phyloP scores from a whole-genome alignment of 306 rosid species.

The Leucaena leucocephala region DNA sequence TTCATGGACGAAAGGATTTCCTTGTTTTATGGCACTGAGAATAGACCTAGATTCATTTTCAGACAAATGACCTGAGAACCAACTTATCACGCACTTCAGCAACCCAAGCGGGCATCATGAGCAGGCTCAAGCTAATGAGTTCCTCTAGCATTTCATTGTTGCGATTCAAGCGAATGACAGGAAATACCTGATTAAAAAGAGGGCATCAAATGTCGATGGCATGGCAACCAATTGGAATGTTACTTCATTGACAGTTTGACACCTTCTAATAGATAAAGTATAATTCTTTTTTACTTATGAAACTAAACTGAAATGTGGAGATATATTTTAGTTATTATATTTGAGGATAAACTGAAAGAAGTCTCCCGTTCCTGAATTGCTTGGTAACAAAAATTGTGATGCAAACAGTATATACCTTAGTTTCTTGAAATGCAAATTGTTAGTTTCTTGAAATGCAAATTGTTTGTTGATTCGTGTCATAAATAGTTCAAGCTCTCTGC shows the following conservation, averaged over 20 bases:
- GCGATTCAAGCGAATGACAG: slow-evolving; percentile 60
- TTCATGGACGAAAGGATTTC: slow-evolving; percentile 45
- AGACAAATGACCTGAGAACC: slow-evolving; percentile 86
- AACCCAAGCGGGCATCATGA: slow-evolving; percentile 94
- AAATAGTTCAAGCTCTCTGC: slow-evolving; percentile 64
- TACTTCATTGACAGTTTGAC: slow-evolving; percentile 10
- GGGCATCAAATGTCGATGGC: slow-evolving; percentile 38
- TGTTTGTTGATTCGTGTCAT: slow-evolving; percentile 60
- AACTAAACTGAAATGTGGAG: not conserved
- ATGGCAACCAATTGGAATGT: slow-evolving; percentile 23
- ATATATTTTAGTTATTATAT: slow-evolving; percentile 25
- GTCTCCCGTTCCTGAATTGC: slow-evolving; percentile 15
- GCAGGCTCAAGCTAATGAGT: slow-evolving; percentile 73
- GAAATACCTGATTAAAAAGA: slow-evolving; percentile 69
- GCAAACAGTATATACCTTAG: slow-evolving; percentile 55
- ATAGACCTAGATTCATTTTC: slow-evolving; percentile 66
- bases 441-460: slow-evolving; percentile 68
- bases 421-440: slow-evolving; percentile 72
- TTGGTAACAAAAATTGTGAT: slow-evolving; percentile 13
- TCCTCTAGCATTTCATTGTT: slow-evolving; percentile 62
- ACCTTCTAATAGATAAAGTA: slow-evolving; percentile 22
- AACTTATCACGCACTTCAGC: slow-evolving; percentile 69
- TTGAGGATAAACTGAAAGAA: slow-evolving; percentile 29
- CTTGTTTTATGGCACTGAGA: slow-evolving; percentile 54
- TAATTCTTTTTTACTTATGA: slow-evolving; percentile 23